Base-by-base conservation (phyloP, 371 early-diverging fungal genomes). In the Syncephalastrum racemosum region DNA sequence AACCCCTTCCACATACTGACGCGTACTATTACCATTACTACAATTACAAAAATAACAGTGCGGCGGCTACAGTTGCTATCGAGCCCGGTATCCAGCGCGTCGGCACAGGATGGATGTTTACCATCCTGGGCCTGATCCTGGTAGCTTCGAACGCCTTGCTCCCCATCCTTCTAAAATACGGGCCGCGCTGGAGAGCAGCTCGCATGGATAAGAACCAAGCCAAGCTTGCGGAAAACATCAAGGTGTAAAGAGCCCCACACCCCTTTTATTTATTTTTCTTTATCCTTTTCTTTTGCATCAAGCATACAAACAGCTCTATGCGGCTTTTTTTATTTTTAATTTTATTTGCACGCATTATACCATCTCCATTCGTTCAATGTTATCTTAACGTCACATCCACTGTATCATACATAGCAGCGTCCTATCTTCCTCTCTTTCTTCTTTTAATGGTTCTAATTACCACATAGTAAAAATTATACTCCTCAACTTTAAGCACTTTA, bases 41-140 rank as follows among this genome's bases (percentile, higher is more conserved):
- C n/a, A n/a, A n/a, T n/a, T n/a, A n/a, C n/a, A n/a, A n/a, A n/a
- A 16, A 8, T 14, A 12, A 41, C 46, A 63, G 68, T 43, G 69
- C 69, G 16, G 56, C 62, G 8, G 63, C 65, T 7, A 68, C 67
- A 0, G 64, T 60, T 13, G 18, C 43, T 22, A 63, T 71, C 19
- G 67, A 66, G 1, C 75, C 75, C 12, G 75, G 65, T 4, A 71
- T 75, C 31, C 18, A 50, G 39, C 58, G 59, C 4, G 49, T 75
- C 10, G 72, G 69, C 2, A 53, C 59, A n/a, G 68, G 69, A n/a
- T 75, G 70, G 65, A 62, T 68, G 24, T 75, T 69, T 51, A 60
- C 70, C 7, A 62, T 64, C 43, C 24, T 73, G 18, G 70, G 70
- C 16, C 16, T 72, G 10, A 59, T 61, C 13, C 40, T 66, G 39